These are phyloP conservation scores for Paecilomyces sp. DNA, from an alignment of 2,329 filamentous ascomycete species.

Conservation along the genomic window DNA sequence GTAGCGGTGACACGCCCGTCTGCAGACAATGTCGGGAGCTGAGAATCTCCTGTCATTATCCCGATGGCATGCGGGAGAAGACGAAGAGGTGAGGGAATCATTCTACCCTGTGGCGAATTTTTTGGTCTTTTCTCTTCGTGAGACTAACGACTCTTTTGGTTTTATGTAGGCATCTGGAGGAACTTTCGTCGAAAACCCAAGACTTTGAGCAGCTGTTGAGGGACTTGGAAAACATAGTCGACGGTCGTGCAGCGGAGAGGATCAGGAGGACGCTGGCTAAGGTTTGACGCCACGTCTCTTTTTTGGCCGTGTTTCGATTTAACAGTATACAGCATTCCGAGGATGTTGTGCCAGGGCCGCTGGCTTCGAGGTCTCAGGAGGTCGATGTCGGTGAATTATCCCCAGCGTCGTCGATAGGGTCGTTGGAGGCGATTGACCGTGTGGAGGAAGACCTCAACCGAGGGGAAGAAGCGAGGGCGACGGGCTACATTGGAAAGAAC, in stretches of 20 bases:
- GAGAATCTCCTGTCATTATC: conserved; percentile 30
- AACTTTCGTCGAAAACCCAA: conserved; percentile 21
- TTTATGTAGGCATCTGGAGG: conserved; percentile 24
- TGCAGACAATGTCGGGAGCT: conserved; percentile 35
- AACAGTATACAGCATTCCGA: conserved; percentile 14
- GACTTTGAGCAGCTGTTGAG: conserved; percentile 35
- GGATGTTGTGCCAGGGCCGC: conserved; percentile 4
- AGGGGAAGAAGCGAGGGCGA: conserved; percentile 27
- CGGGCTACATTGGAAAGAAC: conserved; percentile 40
- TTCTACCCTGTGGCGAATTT: not conserved
- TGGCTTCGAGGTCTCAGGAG: conserved; percentile 4
- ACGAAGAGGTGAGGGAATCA: conserved; percentile 24
- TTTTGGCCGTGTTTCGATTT: conserved; percentile 2
- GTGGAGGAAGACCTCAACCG: conserved; percentile 39
- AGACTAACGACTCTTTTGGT: not conserved
- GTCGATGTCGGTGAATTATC: conserved; percentile 16
- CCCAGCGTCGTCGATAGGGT: conserved; percentile 31
- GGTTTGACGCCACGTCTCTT: conserved; percentile 15
- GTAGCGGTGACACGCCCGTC: conserved; percentile 33
- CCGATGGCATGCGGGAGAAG: conserved; percentile 29
- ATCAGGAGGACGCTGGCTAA: conserved; percentile 31
- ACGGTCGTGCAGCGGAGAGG: conserved; percentile 23
- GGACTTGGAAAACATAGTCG: conserved; percentile 27
- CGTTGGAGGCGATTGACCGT: conserved; percentile 38
- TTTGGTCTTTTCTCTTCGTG: not conserved